phyloP scores from a whole-genome alignment of 2,329 filamentous ascomycete genomes.

The Colletotrichum somersetense region DNA sequence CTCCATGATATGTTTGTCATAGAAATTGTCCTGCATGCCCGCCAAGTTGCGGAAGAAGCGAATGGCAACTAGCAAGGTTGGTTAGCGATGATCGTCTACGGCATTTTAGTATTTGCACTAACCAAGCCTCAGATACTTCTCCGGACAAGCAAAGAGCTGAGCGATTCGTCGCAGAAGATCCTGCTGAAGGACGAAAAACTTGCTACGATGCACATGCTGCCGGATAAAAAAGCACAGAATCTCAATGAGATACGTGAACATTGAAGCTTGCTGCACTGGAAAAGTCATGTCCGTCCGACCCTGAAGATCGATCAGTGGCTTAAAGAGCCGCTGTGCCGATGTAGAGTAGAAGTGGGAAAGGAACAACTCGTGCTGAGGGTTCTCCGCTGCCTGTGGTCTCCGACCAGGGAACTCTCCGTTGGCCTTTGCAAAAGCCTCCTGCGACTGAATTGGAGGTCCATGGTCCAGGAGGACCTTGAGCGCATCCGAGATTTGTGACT shows the following conservation, averaged over 20 bases:
- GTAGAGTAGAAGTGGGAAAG: constrained; percentile 90
- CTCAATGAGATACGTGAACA: constrained; percentile 92
- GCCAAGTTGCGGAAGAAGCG: constrained; percentile 94
- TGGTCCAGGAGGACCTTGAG: constrained; percentile 93
- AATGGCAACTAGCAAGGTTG: constrained; percentile 73
- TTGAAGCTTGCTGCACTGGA: constrained; percentile 85
- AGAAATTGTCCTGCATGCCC: constrained; percentile 89
- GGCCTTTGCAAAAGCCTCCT: constrained; percentile 71
- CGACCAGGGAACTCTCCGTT: constrained; percentile 78
- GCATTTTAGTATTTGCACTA: constrained; percentile 53
- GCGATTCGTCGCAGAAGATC: constrained; percentile 82
- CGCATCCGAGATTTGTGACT: constrained; percentile 94
- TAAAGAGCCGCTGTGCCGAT: constrained; percentile 87
- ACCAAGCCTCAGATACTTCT: constrained; percentile 95
- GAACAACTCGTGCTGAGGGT: constrained; percentile 86
- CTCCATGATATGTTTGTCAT: constrained; percentile 85
- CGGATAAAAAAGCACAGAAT: constrained; percentile 94
- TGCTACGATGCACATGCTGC: constrained; percentile 87
- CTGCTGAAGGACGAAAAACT: constrained; percentile 87
- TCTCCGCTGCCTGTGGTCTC: constrained; percentile 63
- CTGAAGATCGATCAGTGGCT: constrained; percentile 86
- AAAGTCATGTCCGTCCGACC: constrained; percentile 77
- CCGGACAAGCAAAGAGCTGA: constrained; percentile 83
- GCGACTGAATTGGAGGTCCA: constrained; percentile 62
- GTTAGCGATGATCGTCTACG: background rate